Evolutionary conservation across 2,329 filamentous ascomycete genomes (phyloP).

Genomic region (Paramyrothecium sp.): DNA sequence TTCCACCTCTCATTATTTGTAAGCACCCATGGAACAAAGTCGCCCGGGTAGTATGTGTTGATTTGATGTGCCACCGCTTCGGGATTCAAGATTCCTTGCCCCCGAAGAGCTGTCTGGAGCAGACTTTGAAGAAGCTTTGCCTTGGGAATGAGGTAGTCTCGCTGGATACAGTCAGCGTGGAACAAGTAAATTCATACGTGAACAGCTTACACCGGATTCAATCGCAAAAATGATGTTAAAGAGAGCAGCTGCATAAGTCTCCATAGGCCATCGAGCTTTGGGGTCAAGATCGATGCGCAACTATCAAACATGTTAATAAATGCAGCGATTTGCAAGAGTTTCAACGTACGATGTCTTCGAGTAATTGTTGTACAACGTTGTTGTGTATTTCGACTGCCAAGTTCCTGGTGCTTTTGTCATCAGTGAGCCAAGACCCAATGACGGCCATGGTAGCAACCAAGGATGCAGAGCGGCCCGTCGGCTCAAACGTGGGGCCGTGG

Average conservation of each 20-base stretch:
- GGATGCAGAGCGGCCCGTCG: slow-evolving; percentile 22
- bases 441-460: slow-evolving; percentile 30
- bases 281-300: slow-evolving; percentile 8
- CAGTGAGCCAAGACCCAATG: slow-evolving; percentile 36
- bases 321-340: slow-evolving; percentile 4
- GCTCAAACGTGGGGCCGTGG: slow-evolving; percentile 32
- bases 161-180: slow-evolving; percentile 4
- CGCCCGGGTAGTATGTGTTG: slow-evolving; percentile 30
- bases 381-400: slow-evolving; percentile 28
- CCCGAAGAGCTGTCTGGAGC: slow-evolving; percentile 30
- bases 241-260: slow-evolving; percentile 31
- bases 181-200: neutral
- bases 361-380: slow-evolving; percentile 25
- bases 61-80: slow-evolving; percentile 32
- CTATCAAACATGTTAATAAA: neutral
- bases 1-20: slow-evolving; percentile 30
- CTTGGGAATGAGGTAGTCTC: slow-evolving; percentile 18
- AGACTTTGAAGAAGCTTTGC: slow-evolving; percentile 31
- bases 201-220: slow-evolving; percentile 27
- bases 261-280: slow-evolving; percentile 22
- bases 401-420: slow-evolving; percentile 20
- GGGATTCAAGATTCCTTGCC: slow-evolving; percentile 32
- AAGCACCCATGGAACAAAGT: slow-evolving; percentile 33
- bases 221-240: slow-evolving; percentile 38
- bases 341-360: slow-evolving; percentile 23